Conservation (phyloP, 306 rosid genomes). For the Quercus rubra region DNA sequence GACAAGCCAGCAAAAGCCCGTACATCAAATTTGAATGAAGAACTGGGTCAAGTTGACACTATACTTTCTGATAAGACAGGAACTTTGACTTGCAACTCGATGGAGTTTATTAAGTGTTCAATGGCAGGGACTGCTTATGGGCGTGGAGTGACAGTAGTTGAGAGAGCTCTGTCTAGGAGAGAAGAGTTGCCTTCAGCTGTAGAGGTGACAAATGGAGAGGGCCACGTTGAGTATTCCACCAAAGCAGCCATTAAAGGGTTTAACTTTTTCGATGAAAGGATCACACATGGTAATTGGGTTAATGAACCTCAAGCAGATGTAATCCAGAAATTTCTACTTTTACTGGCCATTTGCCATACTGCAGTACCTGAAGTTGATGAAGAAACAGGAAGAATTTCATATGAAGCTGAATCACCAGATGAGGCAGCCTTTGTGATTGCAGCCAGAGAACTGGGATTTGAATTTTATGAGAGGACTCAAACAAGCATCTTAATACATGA, state of each 20-base stretch:
- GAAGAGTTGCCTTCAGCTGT: conserved; percentile 38
- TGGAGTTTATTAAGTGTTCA: conserved; percentile 97
- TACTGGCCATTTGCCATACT: conserved; percentile 84
- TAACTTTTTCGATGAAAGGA: conserved; percentile 83
- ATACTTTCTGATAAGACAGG: conserved; percentile 96
- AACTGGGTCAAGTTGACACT: conserved; percentile 97
- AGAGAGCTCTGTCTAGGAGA: conserved; percentile 74
- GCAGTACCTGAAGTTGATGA: conserved; percentile 90
- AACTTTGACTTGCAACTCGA: conserved; percentile 92
- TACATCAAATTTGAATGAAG: conserved; percentile 93
- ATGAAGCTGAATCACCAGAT: conserved; percentile 98
- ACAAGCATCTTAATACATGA: conserved; percentile 62
- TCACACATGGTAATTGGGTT: conserved; percentile 74
- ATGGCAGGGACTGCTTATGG: conserved; percentile 86
- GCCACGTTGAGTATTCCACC: conserved; percentile 22
- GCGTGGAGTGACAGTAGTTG: conserved; percentile 81
- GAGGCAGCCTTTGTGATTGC: conserved; percentile 98
- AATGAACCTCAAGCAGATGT: conserved; percentile 59
- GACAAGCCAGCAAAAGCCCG: conserved; percentile 90
- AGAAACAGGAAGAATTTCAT: conserved; percentile 61
- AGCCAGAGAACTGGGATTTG: conserved; percentile 94
- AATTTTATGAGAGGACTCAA: conserved; percentile 75
- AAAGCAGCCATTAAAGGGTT: conserved; percentile 63
- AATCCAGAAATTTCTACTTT: conserved; percentile 60
- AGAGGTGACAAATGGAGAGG: conserved; percentile 24